Evolutionary conservation across 805 yeast species (phyloP), one percentile per base, ranked within the genome.

Genomic region (Ogataea salicorniae): DNA sequence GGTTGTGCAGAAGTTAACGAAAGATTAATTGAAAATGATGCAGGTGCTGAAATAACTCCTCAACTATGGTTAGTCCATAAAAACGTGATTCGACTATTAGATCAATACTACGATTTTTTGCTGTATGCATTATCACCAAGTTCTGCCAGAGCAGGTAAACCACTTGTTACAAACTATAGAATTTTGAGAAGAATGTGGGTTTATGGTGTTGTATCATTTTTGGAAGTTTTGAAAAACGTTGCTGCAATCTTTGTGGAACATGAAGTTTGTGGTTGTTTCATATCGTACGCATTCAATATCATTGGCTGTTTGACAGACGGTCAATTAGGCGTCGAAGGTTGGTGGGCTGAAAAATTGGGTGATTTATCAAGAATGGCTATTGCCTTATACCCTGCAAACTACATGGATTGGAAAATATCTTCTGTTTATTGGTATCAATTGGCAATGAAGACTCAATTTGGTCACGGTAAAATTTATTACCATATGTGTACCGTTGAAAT

Each of bases 401-500:
- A 79, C 60, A 85, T 87, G 53, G 95, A 88, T 64, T 88, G 96
- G 96, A 85, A 87, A 62, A 65, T 82, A 17, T 77, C 88, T 48
- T 84, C 95, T 1, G 90, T 86, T 62, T 80, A 81, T 62, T 88
- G 96, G 96, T 88, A 88, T 59, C 73, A 79, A 23, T 73, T 80
- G 26, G 82, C 95, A 4, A 77, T 86, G 79, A 77, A 79, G 55
- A 77, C 85, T 15, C 81, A 83, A 52, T 87, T 82, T 59, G 91
- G 94, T 2, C 90, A 84, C 58, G 96, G 96, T 2, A 86, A 89
- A 62, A 76, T 87, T 17, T 88, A 87, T 58, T 88, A 88, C 58
- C 96, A 88, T 62, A 83, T 84, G 77, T 87, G 94, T 41, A 87
- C 95, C 0, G 95, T 88, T 4, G 92, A 87, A 62, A 85, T 81